Percentiles rank a stretch among this genome's conserved stretches.
phyloP scores from a whole-genome alignment of 495 filamentous ascomycete species.

The Penicillium argentinense region DNA sequence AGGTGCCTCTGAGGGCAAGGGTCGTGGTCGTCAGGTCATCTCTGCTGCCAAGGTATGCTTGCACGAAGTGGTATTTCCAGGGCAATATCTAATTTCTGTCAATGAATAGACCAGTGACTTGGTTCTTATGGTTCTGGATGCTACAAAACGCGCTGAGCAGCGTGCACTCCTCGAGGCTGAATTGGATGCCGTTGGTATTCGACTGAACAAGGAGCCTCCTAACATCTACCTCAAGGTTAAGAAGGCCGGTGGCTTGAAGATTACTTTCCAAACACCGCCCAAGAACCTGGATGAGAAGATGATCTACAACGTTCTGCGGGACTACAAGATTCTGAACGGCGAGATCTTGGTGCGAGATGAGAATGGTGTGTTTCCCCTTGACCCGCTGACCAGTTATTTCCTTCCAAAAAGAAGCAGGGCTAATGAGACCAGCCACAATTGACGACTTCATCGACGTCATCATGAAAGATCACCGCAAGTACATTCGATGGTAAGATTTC shows the following conservation, averaged over 20 bases:
- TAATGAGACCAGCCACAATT: slow-evolving; percentile 65
- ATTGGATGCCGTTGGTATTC: slow-evolving; percentile 93
- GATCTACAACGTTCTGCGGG: slow-evolving; percentile 90
- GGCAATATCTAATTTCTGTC: background rate
- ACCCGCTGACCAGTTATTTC: too few species aligned
- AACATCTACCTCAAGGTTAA: slow-evolving; percentile 99
- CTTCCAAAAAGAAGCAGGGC: background rate
- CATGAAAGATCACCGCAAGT: slow-evolving; percentile 98
- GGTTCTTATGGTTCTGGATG: slow-evolving; percentile 95
- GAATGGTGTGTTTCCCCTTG: slow-evolving; percentile 52
- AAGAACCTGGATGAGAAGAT: slow-evolving; percentile 96
- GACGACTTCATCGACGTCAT: slow-evolving; percentile 99
- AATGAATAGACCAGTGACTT: slow-evolving; percentile 80
- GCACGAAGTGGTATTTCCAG: background rate
- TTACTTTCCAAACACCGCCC: slow-evolving; percentile 87
- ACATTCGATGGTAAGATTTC: slow-evolving; percentile 70
- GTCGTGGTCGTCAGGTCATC: slow-evolving; percentile 93
- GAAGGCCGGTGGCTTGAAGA: slow-evolving; percentile 98
- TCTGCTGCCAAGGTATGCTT: slow-evolving; percentile 77
- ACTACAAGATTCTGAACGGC: slow-evolving; percentile 99
- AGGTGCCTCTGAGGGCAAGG: slow-evolving; percentile 94
- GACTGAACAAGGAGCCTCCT: slow-evolving; percentile 88
- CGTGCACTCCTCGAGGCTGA: slow-evolving; percentile 86
- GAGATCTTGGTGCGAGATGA: slow-evolving; percentile 96
- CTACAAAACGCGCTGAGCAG: slow-evolving; percentile 95